Conservation (phyloP, 2,329 filamentous ascomycete species). For the Fusarium sp. region DNA sequence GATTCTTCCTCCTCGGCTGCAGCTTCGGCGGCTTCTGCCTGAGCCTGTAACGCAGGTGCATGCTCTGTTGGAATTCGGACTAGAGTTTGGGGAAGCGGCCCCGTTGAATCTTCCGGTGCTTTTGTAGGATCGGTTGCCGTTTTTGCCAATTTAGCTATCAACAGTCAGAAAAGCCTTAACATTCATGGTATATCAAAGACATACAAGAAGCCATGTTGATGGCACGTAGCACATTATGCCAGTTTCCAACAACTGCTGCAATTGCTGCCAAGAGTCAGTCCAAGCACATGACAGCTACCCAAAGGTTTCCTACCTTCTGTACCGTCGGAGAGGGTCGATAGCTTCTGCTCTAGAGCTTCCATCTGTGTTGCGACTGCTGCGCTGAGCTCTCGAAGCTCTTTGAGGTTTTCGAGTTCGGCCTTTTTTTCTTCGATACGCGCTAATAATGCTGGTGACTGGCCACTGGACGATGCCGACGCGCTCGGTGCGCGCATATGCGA, state of each 20-base stretch:
- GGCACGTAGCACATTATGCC: slow-evolving; percentile 86
- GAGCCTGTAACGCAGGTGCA: slow-evolving; percentile 71
- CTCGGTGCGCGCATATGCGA: slow-evolving; percentile 75
- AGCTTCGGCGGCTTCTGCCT: slow-evolving; percentile 63
- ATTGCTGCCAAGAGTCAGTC: slow-evolving; percentile 68
- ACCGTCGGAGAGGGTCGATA: slow-evolving; percentile 81
- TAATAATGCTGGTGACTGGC: slow-evolving; percentile 76
- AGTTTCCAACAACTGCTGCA: slow-evolving; percentile 85
- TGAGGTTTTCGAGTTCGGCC: slow-evolving; percentile 81
- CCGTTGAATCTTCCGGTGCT: slow-evolving; percentile 54
- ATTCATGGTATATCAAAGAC: slow-evolving; percentile 44
- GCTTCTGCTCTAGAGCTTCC: slow-evolving; percentile 82
- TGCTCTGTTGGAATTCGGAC: slow-evolving; percentile 88
- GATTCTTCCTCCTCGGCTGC: slow-evolving; percentile 54
- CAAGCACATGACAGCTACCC: not conserved
- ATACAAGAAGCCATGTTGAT: slow-evolving; percentile 88
- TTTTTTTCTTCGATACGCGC: slow-evolving; percentile 88
- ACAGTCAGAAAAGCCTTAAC: not conserved
- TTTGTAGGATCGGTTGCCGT: slow-evolving; percentile 57
- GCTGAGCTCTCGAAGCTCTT: slow-evolving; percentile 81
- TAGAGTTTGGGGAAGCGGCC: slow-evolving; percentile 80
- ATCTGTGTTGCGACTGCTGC: slow-evolving; percentile 83
- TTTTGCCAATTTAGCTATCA: slow-evolving; percentile 74
- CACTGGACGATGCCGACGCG: slow-evolving; percentile 58
- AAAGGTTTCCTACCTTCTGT: slow-evolving; percentile 73